Base-by-base conservation (phyloP, 2,329 filamentous ascomycete genomes). In the Rhinocladiella mackenziei region DNA sequence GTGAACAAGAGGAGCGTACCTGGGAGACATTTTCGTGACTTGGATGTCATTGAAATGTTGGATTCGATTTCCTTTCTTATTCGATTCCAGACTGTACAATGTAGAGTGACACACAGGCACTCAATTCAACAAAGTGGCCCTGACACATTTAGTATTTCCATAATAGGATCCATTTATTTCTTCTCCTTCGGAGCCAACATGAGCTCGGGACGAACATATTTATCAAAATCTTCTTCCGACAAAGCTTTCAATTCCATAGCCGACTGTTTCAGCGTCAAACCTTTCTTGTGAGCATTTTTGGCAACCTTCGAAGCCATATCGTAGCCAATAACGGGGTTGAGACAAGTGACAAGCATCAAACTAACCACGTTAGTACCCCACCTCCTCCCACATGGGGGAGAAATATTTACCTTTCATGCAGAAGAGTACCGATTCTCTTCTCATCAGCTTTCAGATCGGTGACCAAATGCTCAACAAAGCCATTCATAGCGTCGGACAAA, bases 211-310 rank as follows among this genome's bases (percentile, higher is more conserved):
- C 82, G 81, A 56, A 98, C 92, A 55, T 94, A 76, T 57, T 80
- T 76, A 68, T 96, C 89, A 63, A 97, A 97, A 64, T 96, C 89
- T 62, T 86, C 86, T 63, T 83, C 81, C 54, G 82, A 91, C 56
- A 97, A 74, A 33, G 89, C 91, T 58, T 95, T 79, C 56, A 98
- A 78, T 75, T 97, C 87, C 76, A 97, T 81, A 14, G 92, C 91
- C 61, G 85, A 91, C 72, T 94, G 73, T 77, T 96, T 96, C 47
- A 98, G 78, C 17, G 89, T 96, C 39, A 91, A 71, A 23, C 89
- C 89, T 80, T 97, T 97, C 80, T 96, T 96, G 75, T 98, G 92
- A 11, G 92, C 92, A 64, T 98, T 94, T 83, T 96, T 96, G 62
- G 89, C 89, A 17, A 95, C 89, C 76, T 94, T 94, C 69, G 83